phyloP scores from a whole-genome alignment of 805 yeast genomes.

The Myxozyma lipomycoides region DNA sequence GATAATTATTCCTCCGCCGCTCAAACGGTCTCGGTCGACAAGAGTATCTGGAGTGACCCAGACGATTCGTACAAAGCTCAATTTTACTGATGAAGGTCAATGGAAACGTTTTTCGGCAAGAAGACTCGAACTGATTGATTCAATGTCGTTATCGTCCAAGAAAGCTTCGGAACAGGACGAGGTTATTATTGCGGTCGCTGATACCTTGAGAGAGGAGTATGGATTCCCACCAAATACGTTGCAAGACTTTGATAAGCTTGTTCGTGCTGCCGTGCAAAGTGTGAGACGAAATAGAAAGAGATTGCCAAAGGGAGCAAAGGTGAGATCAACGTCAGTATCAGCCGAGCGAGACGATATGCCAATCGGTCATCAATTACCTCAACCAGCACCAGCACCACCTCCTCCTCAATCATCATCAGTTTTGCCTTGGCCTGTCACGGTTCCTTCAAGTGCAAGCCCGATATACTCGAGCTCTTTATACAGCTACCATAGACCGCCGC shows the following conservation, averaged over 20 bases:
- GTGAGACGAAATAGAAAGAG: constrained; percentile 84
- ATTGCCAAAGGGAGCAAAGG: constrained; percentile 42
- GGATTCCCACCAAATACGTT: constrained; percentile 56
- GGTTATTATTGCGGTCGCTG: constrained; percentile 74
- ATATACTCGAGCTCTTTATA: background rate
- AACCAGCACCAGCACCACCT: background rate
- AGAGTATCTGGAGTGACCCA: constrained; percentile 48
- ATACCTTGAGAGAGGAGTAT: constrained; percentile 71
- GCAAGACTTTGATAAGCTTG: constrained; percentile 80
- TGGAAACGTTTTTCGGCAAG: constrained; percentile 94
- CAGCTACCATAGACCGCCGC: constrained; percentile 1
- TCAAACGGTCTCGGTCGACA: constrained; percentile 4
- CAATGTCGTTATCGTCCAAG: constrained; percentile 54
- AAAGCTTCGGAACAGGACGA: constrained; percentile 93
- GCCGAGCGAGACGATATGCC: constrained; percentile 10
- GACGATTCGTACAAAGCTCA: constrained; percentile 56
- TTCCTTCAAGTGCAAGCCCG: background rate
- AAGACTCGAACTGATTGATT: constrained; percentile 81
- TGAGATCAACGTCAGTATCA: constrained; percentile 14
- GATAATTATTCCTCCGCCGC: constrained; percentile 23
- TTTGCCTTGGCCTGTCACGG: background rate
- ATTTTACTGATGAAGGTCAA: constrained; percentile 71
- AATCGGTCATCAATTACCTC: background rate
- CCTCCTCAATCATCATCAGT: background rate
- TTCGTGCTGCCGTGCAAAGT: constrained; percentile 89